Conservation (phyloP, 2,329 filamentous ascomycete genomes). For the Phoma sp. region DNA sequence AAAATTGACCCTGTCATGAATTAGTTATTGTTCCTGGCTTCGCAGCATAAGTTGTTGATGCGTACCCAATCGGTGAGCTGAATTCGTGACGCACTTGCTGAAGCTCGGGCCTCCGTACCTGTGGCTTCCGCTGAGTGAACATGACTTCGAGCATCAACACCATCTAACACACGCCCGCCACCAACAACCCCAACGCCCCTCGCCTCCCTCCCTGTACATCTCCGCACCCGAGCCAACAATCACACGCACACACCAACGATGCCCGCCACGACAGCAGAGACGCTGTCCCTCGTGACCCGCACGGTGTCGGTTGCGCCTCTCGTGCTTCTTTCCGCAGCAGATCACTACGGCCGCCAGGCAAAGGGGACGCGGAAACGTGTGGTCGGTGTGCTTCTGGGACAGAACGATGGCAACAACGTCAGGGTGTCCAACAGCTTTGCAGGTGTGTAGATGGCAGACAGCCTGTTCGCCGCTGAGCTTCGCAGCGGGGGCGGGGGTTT, state of each 20-base stretch:
- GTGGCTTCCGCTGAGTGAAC: constrained; percentile 33
- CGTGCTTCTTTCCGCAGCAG: constrained; percentile 95
- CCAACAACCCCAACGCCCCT: constrained; percentile 19
- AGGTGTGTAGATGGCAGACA: constrained; percentile 61
- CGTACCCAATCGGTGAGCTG: not conserved
- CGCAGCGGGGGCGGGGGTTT: constrained; percentile 7
- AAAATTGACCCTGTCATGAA: too few species aligned
- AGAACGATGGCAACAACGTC: constrained; percentile 95
- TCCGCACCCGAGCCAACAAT: constrained; percentile 4
- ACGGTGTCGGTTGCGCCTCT: constrained; percentile 97
- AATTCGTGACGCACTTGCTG: constrained; percentile 27
- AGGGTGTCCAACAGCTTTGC: constrained; percentile 99
- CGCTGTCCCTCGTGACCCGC: constrained; percentile 89
- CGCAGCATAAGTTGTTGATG: not conserved
- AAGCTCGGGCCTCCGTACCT: constrained; percentile 20
- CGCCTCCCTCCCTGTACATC: constrained; percentile 4
- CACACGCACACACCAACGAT: constrained; percentile 57
- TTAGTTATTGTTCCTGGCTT: too few species aligned
- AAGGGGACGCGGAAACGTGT: constrained; percentile 89
- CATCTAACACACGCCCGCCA: constrained; percentile 25
- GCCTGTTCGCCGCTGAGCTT: constrained; percentile 23
- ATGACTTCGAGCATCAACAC: constrained; percentile 44
- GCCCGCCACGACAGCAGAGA: constrained; percentile 96
- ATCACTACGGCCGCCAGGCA: constrained; percentile 94
- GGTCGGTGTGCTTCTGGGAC: constrained; percentile 90